These are phyloP conservation scores for Linum usitatissimum DNA, from an alignment of 345 rosid species.

Conservation along the genomic window DNA sequence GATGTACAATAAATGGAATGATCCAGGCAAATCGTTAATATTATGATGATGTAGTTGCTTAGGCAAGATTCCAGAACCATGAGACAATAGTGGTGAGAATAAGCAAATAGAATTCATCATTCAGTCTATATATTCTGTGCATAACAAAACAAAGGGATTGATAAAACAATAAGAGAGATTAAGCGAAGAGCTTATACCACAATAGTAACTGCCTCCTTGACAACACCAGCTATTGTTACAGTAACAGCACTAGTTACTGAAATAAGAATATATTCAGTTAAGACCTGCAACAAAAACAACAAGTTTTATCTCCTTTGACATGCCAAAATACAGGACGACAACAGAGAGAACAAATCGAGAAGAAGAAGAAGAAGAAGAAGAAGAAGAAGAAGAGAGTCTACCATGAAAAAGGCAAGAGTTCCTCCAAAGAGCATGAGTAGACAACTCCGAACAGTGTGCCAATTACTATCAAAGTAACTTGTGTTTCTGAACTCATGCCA, in stretches of 20 bases:
- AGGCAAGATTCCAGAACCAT: background rate
- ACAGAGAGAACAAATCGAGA: background rate
- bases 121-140: slow-evolving; percentile 1
- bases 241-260: slow-evolving; percentile 99
- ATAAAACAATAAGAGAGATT: background rate
- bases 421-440: slow-evolving; percentile 94
- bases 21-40: background rate
- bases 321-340: background rate
- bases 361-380: background rate
- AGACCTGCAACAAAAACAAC: slow-evolving; percentile 48
- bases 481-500: slow-evolving; percentile 67
- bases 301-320: slow-evolving; percentile 3
- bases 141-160: background rate
- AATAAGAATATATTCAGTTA: slow-evolving; percentile 84
- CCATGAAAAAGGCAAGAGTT: slow-evolving; percentile 91
- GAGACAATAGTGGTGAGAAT: background rate
- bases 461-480: slow-evolving; percentile 67
- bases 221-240: slow-evolving; percentile 94
- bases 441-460: slow-evolving; percentile 75
- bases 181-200: slow-evolving; percentile 36
- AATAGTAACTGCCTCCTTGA: slow-evolving; percentile 97
- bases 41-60: background rate
- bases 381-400: slow-evolving; percentile 9
- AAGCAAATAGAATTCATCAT: background rate
- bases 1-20: background rate